phyloP scores from a whole-genome alignment of 208 protist genomes.

The Trichomonas gallinae region DNA sequence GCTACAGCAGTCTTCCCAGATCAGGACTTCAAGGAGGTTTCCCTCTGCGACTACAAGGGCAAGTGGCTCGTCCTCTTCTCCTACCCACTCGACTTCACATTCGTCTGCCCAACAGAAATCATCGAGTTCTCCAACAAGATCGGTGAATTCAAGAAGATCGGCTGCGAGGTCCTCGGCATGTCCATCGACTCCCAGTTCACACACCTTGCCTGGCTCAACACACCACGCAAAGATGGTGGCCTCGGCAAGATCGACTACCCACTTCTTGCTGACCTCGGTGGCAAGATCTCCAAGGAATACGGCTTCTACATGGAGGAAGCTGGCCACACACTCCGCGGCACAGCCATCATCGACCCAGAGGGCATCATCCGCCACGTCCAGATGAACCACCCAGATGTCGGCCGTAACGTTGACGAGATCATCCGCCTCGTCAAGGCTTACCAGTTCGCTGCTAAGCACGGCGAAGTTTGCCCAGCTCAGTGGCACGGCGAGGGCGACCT shows the following conservation, averaged over 20 bases:
- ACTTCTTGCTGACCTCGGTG: conserved; percentile 76
- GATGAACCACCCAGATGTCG: background rate
- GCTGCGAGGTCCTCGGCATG: background rate
- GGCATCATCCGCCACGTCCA: background rate
- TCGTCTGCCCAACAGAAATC: conserved; percentile 26
- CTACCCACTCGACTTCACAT: conserved; percentile 14
- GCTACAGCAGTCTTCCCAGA: too few species aligned
- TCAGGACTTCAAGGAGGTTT: too few species aligned
- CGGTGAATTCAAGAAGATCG: background rate
- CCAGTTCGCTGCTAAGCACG: too few species aligned
- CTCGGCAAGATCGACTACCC: conserved; percentile 80
- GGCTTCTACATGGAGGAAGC: conserved; percentile 63
- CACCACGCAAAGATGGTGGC: too few species aligned
- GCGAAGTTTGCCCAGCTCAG: too few species aligned
- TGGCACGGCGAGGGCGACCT: too few species aligned
- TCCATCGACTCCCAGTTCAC: conserved; percentile 47
- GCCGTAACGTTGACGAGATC: background rate
- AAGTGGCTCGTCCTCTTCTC: too few species aligned
- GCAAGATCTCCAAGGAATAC: conserved; percentile 69
- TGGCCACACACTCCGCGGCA: background rate
- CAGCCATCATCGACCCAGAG: background rate
- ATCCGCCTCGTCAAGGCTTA: background rate
- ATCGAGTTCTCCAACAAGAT: background rate
- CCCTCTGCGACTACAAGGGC: too few species aligned
- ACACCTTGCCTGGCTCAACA: conserved; percentile 85